Conservation (phyloP, 2,329 filamentous ascomycete genomes). For the Xylaria sp. region DNA sequence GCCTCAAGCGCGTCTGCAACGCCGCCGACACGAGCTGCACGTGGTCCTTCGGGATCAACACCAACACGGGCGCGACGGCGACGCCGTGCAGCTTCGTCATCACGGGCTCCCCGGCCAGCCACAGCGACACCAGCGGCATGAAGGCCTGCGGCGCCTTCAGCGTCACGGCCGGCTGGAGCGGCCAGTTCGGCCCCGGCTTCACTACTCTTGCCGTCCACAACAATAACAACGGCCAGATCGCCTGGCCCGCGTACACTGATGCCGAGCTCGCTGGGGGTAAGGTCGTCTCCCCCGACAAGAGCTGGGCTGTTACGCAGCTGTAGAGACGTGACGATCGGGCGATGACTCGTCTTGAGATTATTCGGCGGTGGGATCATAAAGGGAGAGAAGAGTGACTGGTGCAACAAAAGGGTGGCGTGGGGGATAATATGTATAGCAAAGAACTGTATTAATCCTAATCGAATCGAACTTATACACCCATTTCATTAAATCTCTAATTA, state of each 20-base stretch:
- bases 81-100: slow-evolving; percentile 56
- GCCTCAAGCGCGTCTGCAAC: slow-evolving; percentile 55
- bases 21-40: slow-evolving; percentile 53
- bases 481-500: not conserved
- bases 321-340: slow-evolving; percentile 9
- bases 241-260: slow-evolving; percentile 66
- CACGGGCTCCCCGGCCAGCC: slow-evolving; percentile 50
- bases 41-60: slow-evolving; percentile 57
- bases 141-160: slow-evolving; percentile 61
- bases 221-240: slow-evolving; percentile 56
- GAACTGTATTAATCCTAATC: not conserved
- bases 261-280: slow-evolving; percentile 58
- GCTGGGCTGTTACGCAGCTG: slow-evolving; percentile 42
- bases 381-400: no score
- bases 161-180: slow-evolving; percentile 66
- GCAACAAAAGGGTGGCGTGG: not conserved
- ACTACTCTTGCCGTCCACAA: slow-evolving; percentile 64
- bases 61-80: slow-evolving; percentile 44
- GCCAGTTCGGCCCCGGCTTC: slow-evolving; percentile 66
- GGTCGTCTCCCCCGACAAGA: slow-evolving; percentile 60
- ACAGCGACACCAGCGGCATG: slow-evolving; percentile 52
- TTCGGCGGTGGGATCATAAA: not conserved
- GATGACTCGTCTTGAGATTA: not conserved
- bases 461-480: not conserved
- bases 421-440: not conserved